These are phyloP conservation scores for Pezicula neosporulosa DNA, from an alignment of 2,329 filamentous ascomycete genomes.

Conservation along the genomic window DNA sequence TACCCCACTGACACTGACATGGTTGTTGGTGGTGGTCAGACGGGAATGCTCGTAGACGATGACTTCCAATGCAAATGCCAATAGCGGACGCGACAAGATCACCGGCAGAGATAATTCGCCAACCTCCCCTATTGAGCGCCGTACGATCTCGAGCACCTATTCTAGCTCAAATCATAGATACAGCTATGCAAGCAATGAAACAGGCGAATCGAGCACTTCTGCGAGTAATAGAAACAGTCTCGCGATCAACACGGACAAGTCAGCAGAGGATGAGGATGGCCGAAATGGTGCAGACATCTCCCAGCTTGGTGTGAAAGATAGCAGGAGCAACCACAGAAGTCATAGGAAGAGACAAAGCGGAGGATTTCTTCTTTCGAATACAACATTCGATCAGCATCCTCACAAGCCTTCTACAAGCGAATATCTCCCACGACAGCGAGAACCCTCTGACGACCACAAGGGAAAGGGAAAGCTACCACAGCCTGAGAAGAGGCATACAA, in stretches of 20 bases:
- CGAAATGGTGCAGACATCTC: not conserved
- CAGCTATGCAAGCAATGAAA: slow-evolving; percentile 38
- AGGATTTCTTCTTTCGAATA: slow-evolving; percentile 26
- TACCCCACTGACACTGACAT: not conserved
- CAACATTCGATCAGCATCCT: slow-evolving; percentile 16
- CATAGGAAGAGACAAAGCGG: slow-evolving; percentile 24
- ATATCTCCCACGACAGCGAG: slow-evolving; percentile 10
- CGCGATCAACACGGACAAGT: slow-evolving; percentile 1
- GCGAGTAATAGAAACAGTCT: slow-evolving; percentile 26
- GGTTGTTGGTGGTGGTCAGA: slow-evolving; percentile 9
- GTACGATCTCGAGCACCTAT: slow-evolving; percentile 17
- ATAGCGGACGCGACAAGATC: not conserved
- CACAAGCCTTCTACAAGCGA: slow-evolving; percentile 4
- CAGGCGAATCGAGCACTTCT: slow-evolving; percentile 41
- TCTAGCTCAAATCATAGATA: slow-evolving; percentile 21
- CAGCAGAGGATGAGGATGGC: not conserved
- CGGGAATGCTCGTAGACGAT: slow-evolving; percentile 16
- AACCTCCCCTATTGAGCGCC: slow-evolving; percentile 17
- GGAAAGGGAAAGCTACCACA: slow-evolving; percentile 18
- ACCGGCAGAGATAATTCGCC: slow-evolving; percentile 17
- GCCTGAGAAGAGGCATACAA: slow-evolving; percentile 18
- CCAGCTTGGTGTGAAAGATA: slow-evolving; percentile 10
- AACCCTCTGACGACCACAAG: slow-evolving; percentile 19
- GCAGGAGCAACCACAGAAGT: slow-evolving; percentile 21
- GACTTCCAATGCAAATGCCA: slow-evolving; percentile 16